Base-by-base conservation (phyloP, 768 basidiomycete genomes). In the Crucibulum laeve region DNA sequence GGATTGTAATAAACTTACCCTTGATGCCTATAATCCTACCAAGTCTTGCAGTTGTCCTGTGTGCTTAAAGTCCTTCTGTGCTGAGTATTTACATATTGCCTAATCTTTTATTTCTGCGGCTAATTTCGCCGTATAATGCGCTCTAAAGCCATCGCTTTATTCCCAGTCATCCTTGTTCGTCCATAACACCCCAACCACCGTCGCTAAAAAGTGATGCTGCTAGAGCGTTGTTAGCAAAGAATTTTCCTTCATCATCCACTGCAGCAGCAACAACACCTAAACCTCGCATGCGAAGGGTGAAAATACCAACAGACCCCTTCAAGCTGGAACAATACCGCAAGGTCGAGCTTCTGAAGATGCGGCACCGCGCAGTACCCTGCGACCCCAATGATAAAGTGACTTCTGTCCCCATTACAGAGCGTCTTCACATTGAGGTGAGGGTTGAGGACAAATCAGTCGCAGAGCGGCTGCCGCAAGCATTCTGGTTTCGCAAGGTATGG, bases 401-500 rank as follows among this genome's bases (percentile, higher is more conserved):
- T 8, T 61, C 64, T 13, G 59, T 79, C 1, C 64, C 79, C 11
- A 53, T 77, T 34, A 73, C 77, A 18, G 71, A 86, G 45, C 75
- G 87, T 18, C 50, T 85, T 32, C 76, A 85, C 56, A 52, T 88
- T 25, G 76, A 65, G 28, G 74, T 81, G 4, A 48, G 51, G 3
- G 48, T 50, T 2, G 62, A 57, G 15, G 56, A 63, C 41, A 42
- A 52, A 1, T 53, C 54, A 13, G 74, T n/a, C n/a, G n/a, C n/a
- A n/a, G n/a, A n/a, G n/a, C n/a, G n/a, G n/a, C n/a, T n/a, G n/a
- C n/a, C 79, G 53, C 67, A 65, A 40, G 54, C 71, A 5, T 73
- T 88, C 38, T 92, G 89, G 89, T 76, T 87, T 43, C 67, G 71
- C 38, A 89, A 87, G 75, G 88, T 87, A 53, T 49, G 62, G 52